Percentiles rank a stretch among this genome's conserved stretches.
phyloP scores from a whole-genome alignment of 1,284 basidiomycete species.

The Sporisorium scitamineum region DNA sequence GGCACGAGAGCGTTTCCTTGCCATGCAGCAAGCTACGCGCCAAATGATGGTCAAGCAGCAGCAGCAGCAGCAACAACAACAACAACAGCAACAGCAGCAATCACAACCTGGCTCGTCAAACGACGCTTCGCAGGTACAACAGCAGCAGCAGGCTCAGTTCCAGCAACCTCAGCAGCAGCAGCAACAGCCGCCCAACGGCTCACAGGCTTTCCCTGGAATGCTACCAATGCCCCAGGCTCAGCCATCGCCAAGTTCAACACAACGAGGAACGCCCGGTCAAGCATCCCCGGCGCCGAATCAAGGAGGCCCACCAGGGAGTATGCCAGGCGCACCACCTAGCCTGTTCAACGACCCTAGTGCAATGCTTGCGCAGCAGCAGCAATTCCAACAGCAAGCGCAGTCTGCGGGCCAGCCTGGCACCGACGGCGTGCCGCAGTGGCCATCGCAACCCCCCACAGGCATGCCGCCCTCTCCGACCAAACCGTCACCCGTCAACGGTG shows the following conservation, averaged over 20 bases:
- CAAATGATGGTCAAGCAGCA: slow-evolving; percentile 53
- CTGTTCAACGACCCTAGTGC: slow-evolving; percentile 25
- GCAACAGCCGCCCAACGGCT: slow-evolving; percentile 9
- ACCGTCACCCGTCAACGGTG: slow-evolving; percentile 18
- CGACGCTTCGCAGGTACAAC: slow-evolving; percentile 8
- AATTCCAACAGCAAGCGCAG: slow-evolving; percentile 20
- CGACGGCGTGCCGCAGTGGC: slow-evolving; percentile 36
- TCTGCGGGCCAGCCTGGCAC: slow-evolving; percentile 20
- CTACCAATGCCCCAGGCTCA: slow-evolving; percentile 15
- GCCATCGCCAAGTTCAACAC: slow-evolving; percentile 15
- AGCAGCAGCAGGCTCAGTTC: slow-evolving; percentile 7
- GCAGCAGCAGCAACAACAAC: slow-evolving; percentile 30
- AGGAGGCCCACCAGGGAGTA: slow-evolving; percentile 22
- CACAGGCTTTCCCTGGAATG: slow-evolving; percentile 26
- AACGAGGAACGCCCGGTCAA: slow-evolving; percentile 19
- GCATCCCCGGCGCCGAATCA: slow-evolving; percentile 32
- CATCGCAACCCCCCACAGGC: slow-evolving; percentile 31
- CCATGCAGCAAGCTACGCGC: slow-evolving; percentile 58
- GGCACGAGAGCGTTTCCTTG: slow-evolving; percentile 57
- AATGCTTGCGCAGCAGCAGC: slow-evolving; percentile 34
- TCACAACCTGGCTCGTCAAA: slow-evolving; percentile 12
- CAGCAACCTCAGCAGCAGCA: slow-evolving; percentile 1
- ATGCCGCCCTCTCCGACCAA: slow-evolving; percentile 38
- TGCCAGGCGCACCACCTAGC: slow-evolving; percentile 31
- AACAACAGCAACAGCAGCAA: slow-evolving; percentile 5